Evolutionary conservation across 176 grass and related monocot genomes (phyloP), one percentile per base, ranked within the genome.

Genomic region (Rhynchospora tenuis): DNA sequence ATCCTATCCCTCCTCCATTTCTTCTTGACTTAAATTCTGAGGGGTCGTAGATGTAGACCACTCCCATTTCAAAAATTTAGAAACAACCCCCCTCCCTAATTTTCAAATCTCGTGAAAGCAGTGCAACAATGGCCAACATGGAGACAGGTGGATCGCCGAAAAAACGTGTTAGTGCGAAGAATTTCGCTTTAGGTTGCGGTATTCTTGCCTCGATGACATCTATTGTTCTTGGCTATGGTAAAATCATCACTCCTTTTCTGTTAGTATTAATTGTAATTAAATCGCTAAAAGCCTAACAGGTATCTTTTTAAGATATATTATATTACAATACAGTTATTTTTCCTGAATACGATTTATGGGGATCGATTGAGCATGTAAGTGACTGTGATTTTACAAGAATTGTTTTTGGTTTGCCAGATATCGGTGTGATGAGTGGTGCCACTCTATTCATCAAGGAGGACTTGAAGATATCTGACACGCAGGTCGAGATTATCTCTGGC

Each of bases 371-470:
- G n/a, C n/a, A n/a, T n/a, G n/a, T n/a, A n/a, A n/a, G n/a, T n/a
- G n/a, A n/a, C n/a, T n/a, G n/a, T n/a, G n/a, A 64, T 26, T 27
- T 64, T 23, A 64, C 20, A 62, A 27, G 0, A 62, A 12, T 12
- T 64, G 10, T 12, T 65, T 65, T 65, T 29, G n/a, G 13, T 52
- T 77, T 73, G 12, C 31, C 72, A 94, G 92, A 94, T 54, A 88
- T 94, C 19, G 89, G 83, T 22, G 92, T 94, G 87, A 87, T 69
- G 82, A 94, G 92, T 87, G 92, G 92, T 12, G 92, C 92, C 28
- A 89, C 88, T 83, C 87, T 91, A 73, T 94, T 94, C 87, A 89
- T 94, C 83, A 85, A 84, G 72, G 92, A 89, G 85, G 92, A 91
- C 83, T 87, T 94, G 3, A 88, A 88, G 19, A 19, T 94, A 64